Evolutionary conservation across 176 grass and related monocot species (phyloP).

Genomic region (Phragmites australis): DNA sequence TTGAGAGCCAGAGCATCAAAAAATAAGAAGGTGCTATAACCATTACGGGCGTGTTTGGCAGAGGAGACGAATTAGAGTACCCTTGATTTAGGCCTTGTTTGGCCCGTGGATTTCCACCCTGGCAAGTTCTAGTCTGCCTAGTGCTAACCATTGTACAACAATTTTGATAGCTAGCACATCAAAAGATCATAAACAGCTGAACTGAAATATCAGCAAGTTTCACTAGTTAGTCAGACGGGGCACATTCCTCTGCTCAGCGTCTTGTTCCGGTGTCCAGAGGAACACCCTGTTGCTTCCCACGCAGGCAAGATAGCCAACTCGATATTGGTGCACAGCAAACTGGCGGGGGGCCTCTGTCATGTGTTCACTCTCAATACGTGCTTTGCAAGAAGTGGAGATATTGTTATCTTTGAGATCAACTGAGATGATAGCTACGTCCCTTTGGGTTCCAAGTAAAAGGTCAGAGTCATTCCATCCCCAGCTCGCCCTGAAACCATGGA

Average conservation of each 20-base stretch:
- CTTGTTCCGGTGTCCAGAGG: background rate
- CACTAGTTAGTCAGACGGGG: background rate
- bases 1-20: too few relatives aligned
- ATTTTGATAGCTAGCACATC: background rate
- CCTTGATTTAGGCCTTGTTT: too few relatives aligned
- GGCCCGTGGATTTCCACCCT: too few relatives aligned
- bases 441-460: conserved; percentile 32
- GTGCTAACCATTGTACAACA: background rate
- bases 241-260: background rate
- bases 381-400: background rate
- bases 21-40: too few relatives aligned
- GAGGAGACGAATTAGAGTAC: too few relatives aligned
- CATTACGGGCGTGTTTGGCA: too few relatives aligned
- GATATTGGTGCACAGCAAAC: background rate
- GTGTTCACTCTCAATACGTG: background rate
- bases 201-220: background rate
- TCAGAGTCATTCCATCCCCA: conserved; percentile 51
- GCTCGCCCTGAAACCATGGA: conserved; percentile 33
- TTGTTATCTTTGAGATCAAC: background rate
- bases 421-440: conserved; percentile 35
- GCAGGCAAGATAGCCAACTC: background rate
- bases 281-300: background rate
- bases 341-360: conserved; percentile 10
- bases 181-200: background rate
- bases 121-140: background rate